phyloP scores from a whole-genome alignment of 441 rosid genomes.

The Brassica hybrid region DNA sequence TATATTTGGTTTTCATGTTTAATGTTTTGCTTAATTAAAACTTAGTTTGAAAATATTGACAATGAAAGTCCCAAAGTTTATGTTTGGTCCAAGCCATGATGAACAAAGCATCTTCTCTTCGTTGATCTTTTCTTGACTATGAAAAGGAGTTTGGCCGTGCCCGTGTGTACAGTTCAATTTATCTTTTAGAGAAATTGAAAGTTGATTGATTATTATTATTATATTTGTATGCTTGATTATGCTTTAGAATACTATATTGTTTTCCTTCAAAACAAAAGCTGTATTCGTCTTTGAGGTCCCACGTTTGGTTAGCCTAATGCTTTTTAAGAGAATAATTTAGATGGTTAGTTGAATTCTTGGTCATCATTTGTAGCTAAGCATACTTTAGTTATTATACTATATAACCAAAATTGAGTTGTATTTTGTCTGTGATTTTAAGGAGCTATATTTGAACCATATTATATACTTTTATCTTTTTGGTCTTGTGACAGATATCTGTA shows the following conservation, averaged over 20 bases:
- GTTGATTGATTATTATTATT: constrained; percentile 13
- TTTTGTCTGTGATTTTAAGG: constrained; percentile 2
- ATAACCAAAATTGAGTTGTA: constrained; percentile 20
- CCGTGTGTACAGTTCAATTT: constrained; percentile 28
- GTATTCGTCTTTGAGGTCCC: constrained; percentile 38
- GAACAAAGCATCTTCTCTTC: constrained; percentile 33
- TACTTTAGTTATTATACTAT: constrained; percentile 30
- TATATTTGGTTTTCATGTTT: constrained; percentile 13
- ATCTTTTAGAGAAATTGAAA: constrained; percentile 13
- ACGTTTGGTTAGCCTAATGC: constrained; percentile 36
- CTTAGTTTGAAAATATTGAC: not conserved
- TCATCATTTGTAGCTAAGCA: constrained; percentile 38
- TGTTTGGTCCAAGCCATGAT: constrained; percentile 36
- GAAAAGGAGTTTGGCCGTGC: constrained; percentile 26
- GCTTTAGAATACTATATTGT: constrained; percentile 9
- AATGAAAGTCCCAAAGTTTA: constrained; percentile 23
- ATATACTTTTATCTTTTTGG: constrained; percentile 54
- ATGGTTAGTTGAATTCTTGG: constrained; percentile 43
- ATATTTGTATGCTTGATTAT: constrained; percentile 12
- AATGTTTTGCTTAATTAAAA: constrained; percentile 8
- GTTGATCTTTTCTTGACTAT: constrained; percentile 39
- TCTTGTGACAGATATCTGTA: constrained; percentile 68
- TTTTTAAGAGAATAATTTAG: constrained; percentile 36
- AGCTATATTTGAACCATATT: not conserved
- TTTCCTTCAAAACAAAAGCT: constrained; percentile 30